phyloP scores from a whole-genome alignment of 306 rosid genomes.

The Pterocarpus macrocarpus region DNA sequence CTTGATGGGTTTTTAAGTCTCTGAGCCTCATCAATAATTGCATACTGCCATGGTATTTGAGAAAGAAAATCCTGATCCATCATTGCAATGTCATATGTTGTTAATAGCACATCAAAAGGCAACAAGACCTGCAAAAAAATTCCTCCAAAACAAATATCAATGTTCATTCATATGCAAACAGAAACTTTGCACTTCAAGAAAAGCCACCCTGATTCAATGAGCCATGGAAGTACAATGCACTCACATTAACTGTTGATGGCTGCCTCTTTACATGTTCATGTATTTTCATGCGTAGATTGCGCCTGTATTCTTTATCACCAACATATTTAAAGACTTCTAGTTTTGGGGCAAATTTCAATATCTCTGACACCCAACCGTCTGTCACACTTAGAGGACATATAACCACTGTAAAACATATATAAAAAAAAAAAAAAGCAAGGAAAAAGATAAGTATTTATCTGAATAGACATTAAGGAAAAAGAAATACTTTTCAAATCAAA shows the following conservation, averaged over 20 bases:
- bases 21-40: constrained; percentile 96
- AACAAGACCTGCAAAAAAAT: constrained; percentile 65
- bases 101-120: constrained; percentile 89
- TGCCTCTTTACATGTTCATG: constrained; percentile 60
- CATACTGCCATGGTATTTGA: constrained; percentile 94
- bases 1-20: constrained; percentile 93
- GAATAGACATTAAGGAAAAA: constrained; percentile 27
- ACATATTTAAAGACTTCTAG: constrained; percentile 75
- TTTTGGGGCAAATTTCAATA: constrained; percentile 74
- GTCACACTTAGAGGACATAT: constrained; percentile 94
- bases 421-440: constrained; percentile 38
- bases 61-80: constrained; percentile 93
- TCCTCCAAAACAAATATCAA: constrained; percentile 41
- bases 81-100: constrained; percentile 88
- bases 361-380: constrained; percentile 91
- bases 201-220: constrained; percentile 6
- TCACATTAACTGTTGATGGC: constrained; percentile 61
- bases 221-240: constrained; percentile 39
- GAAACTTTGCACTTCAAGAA: constrained; percentile 29
- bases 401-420: constrained; percentile 68
- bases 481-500: constrained; percentile 40
- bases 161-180: background rate
- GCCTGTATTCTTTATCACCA: constrained; percentile 83
- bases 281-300: constrained; percentile 62
- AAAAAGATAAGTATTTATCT: constrained; percentile 34